Base-by-base conservation (phyloP, 2,329 filamentous ascomycete genomes). In the Talaromyces sp. region DNA sequence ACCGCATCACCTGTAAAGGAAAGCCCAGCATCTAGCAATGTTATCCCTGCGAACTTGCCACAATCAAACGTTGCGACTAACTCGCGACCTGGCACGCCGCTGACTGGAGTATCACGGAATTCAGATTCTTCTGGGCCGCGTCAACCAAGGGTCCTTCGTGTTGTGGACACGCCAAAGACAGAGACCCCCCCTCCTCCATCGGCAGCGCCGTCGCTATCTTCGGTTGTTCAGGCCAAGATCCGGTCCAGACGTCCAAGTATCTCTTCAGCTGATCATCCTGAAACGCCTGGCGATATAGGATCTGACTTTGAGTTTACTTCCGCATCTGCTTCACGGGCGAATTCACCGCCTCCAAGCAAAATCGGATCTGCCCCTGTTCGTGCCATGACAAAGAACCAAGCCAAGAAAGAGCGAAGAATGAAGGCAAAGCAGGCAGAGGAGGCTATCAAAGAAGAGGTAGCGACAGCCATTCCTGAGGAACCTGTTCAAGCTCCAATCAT, bases 401-500 rank as follows among this genome's bases (percentile, higher is more conserved):
- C 81, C 57, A 88, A 87, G 75, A 89, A 88, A 73, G 84, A 86
- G 65, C 75, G 84, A 62, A 74, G 78, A 65, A 81, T 84, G 60
- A 82, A 82, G 67, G 80, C 81, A 1, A 83, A 81, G 69, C 77
- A 81, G 47, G 75, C 75, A 0, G 80, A 82, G 1, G 80, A 82
- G 65, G 73, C 74, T 13, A 76, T 81, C 72, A 79, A 80, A 58
- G 73, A 78, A 6, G 81, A 82, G 60, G 71, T 75, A n/a, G 67
- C 64, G 17, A 73, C 73, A 9, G 37, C 71, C 4, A 64, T 72
- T 3, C 72, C 76, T 9, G 63, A 66, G 33, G 84, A 87, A 67
- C 86, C 80, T 31, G 79, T 85, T 5, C 84, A 86, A 69, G 87
- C 85, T 52, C 87, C 87, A 0, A 88, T 89, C 50, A 76, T 88